phyloP scores from a whole-genome alignment of 1,284 basidiomycete genomes.

The Irpex rosettiformis region DNA sequence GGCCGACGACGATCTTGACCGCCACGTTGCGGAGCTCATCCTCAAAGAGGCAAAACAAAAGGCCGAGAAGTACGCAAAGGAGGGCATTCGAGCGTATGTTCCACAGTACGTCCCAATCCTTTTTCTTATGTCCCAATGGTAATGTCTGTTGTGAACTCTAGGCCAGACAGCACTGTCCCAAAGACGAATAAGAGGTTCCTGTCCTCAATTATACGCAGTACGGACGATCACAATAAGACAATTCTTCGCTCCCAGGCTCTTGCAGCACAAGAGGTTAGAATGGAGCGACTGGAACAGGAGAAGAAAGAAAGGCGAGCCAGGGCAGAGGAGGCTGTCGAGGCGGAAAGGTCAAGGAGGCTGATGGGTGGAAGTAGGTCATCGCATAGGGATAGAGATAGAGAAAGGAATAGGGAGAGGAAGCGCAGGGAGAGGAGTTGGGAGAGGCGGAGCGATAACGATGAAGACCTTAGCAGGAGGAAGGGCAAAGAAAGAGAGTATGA shows the following conservation, averaged over 20 bases:
- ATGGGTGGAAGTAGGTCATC: slow-evolving; percentile 28
- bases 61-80: slow-evolving; percentile 65
- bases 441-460: slow-evolving; percentile 37
- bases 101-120: slow-evolving; percentile 31
- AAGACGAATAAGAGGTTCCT: slow-evolving; percentile 92
- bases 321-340: slow-evolving; percentile 68
- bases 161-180: slow-evolving; percentile 55
- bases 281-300: slow-evolving; percentile 60
- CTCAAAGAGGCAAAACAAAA: slow-evolving; percentile 89
- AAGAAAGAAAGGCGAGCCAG: slow-evolving; percentile 54
- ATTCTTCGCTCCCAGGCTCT: slow-evolving; percentile 74
- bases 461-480: slow-evolving; percentile 26
- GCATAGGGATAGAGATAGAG: slow-evolving; percentile 23
- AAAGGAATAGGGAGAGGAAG: slow-evolving; percentile 27
- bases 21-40: slow-evolving; percentile 84
- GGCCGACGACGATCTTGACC: slow-evolving; percentile 82
- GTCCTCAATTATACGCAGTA: slow-evolving; percentile 82
- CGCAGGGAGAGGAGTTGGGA: slow-evolving; percentile 35
- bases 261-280: slow-evolving; percentile 69
- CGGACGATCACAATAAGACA: slow-evolving; percentile 89
- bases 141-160: slow-evolving; percentile 14
- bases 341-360: slow-evolving; percentile 50
- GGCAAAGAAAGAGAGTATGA: slow-evolving; percentile 16
- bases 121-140: background rate
- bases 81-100: slow-evolving; percentile 69